Conservation (phyloP, 78 protist genomes). For the Protostelium mycophagum region DNA sequence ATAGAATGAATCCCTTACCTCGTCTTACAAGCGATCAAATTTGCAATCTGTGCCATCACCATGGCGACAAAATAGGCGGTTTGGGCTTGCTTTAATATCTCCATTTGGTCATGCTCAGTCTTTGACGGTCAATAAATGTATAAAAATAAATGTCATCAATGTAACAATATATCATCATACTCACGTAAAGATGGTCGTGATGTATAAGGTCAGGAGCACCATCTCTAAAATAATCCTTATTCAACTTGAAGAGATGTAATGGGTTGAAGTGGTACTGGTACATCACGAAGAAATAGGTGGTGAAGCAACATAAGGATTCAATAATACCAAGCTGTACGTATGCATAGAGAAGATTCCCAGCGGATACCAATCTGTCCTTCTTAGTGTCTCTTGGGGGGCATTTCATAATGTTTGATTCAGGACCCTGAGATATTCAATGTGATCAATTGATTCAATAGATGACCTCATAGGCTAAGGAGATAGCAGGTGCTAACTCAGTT, state of each 20-base stretch:
- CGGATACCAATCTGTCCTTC: constrained; percentile 72
- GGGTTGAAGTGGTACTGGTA: constrained; percentile 40
- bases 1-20: too few relatives aligned
- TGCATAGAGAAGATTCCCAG: constrained; percentile 55
- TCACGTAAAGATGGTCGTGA: background rate
- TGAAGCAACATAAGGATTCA: constrained; percentile 79
- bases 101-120: background rate
- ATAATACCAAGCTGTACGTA: constrained; percentile 77
- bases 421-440: background rate
- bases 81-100: constrained; percentile 52
- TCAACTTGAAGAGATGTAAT: constrained; percentile 14
- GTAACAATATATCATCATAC: background rate
- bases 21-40: constrained; percentile 84
- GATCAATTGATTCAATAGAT: background rate
- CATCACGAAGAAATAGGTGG: constrained; percentile 51
- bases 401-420: constrained; percentile 89
- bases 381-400: constrained; percentile 82
- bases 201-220: background rate
- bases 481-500: constrained; percentile 93
- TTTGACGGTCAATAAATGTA: background rate
- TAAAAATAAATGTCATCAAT: background rate
- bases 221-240: background rate
- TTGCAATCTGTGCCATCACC: constrained; percentile 77
- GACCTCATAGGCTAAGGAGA: constrained; percentile 85
- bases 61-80: constrained; percentile 80